Evolutionary conservation across 441 rosid species (phyloP), one percentile per base, ranked within the genome.

Genomic region (Pelargonium australe): DNA sequence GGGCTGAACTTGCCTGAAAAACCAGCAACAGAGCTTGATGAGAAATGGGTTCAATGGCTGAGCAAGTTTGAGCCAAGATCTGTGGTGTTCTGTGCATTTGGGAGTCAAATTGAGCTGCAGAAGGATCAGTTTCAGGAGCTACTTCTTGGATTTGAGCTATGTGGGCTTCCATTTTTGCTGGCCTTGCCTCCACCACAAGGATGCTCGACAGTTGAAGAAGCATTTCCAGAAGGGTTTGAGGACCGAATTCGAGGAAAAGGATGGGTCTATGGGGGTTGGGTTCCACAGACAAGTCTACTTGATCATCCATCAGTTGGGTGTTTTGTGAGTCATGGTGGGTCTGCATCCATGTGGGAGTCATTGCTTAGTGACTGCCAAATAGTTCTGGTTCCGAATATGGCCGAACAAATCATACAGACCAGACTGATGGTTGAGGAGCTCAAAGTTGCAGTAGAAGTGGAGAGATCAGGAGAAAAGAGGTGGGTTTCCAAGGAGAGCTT

Each of bases 401-500:
- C 8, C 1, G 63, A 31, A 47, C 49, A 53, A 41, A 34, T 53
- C 45, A 0, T 55, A 43, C 14, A 68, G 25, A 16, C 31, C 63
- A 68, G 63, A n/a, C 41, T 53, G 5, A 28, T 68, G 37, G 64
- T 47, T 1, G 64, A 72, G 10, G 75, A 72, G 8, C 64, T 72
- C 31, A 45, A 62, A 43, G 71, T 72, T 16, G 75, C 63, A 0
- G 63, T 72, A 3, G 63, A 72, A 34, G 75, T 62, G 11, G 67
- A 62, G 63, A 67, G 75, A 45, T 7, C 12, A 8, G 62, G 58
- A 19, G 66, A 66, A 16, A 72, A 13, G 12, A 65, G 76, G 11
- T 63, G 67, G 63, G 44, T 67, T 53, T 67, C 76, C 7, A 67
- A 67, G 61, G 71, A 67, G 20, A 34, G 67, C 51, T 31, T 72